Conservation (phyloP, 257 asterid species). For the Petunia secreta region DNA sequence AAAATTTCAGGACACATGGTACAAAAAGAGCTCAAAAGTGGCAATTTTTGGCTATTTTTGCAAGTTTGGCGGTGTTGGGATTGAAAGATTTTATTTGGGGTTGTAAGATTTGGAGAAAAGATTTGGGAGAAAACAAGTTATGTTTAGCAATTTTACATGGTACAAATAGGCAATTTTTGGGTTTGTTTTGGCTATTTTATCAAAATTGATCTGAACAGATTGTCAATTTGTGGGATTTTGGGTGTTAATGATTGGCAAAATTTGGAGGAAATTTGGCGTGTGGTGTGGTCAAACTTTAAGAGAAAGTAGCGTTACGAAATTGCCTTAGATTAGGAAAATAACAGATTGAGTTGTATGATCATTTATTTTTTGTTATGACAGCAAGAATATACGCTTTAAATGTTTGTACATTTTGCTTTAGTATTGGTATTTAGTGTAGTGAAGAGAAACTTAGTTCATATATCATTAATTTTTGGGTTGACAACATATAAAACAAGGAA, state of each 20-base stretch:
- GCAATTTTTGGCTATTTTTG: not conserved
- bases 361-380: no score
- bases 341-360: not conserved
- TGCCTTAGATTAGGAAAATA: not conserved
- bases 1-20: conserved; percentile 24
- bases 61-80: no score
- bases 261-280: conserved; percentile 19
- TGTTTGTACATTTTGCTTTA: no score
- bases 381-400: no score
- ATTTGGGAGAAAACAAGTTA: no score
- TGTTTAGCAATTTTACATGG: no score
- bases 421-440: no score
- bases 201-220: not conserved
- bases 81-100: conserved; percentile 17
- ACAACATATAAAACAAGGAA: no score
- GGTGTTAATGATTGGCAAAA: conserved; percentile 9
- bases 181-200: no score
- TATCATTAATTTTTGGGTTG: no score
- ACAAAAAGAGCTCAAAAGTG: not conserved
- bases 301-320: conserved; percentile 25
- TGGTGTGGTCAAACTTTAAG: not conserved
- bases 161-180: no score
- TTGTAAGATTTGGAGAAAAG: not conserved
- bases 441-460: no score
- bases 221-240: not conserved